Conservation (phyloP, 2,329 filamentous ascomycete species). For the Fusarium tanahbumbuense region DNA sequence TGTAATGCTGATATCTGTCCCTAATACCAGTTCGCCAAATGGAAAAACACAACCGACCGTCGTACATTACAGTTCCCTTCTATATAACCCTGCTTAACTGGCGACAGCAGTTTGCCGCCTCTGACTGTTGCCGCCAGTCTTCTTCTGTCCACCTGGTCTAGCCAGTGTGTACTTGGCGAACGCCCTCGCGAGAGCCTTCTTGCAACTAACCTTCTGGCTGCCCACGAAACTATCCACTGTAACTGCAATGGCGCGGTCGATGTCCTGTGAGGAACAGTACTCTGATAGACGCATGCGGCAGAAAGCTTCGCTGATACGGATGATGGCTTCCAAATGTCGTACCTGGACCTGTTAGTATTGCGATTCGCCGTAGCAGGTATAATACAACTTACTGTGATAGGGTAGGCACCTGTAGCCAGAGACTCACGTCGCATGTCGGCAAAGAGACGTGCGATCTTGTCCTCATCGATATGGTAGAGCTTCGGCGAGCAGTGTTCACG, state of each 20-base stretch:
- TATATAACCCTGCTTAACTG: slow-evolving; percentile 30
- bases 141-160: slow-evolving; percentile 56
- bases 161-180: slow-evolving; percentile 92
- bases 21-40: slow-evolving; percentile 31
- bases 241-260: slow-evolving; percentile 96
- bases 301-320: slow-evolving; percentile 93
- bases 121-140: slow-evolving; percentile 38
- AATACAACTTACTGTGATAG: slow-evolving; percentile 83
- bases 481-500: slow-evolving; percentile 90
- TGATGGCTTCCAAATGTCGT: slow-evolving; percentile 96
- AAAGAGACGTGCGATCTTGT: slow-evolving; percentile 94
- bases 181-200: slow-evolving; percentile 91
- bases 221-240: slow-evolving; percentile 96
- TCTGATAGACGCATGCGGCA: slow-evolving; percentile 98
- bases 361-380: background rate
- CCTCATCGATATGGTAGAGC: slow-evolving; percentile 96
- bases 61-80: background rate
- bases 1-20: slow-evolving; percentile 26
- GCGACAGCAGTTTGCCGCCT: slow-evolving; percentile 48
- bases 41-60: slow-evolving; percentile 6
- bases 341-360: slow-evolving; percentile 67
- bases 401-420: slow-evolving; percentile 93
- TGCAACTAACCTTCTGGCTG: slow-evolving; percentile 96
- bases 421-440: slow-evolving; percentile 96
- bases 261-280: slow-evolving; percentile 89